Evolutionary conservation across 129 eudicot genomes (phyloP).

Genomic region (Centaurea solstitialis): DNA sequence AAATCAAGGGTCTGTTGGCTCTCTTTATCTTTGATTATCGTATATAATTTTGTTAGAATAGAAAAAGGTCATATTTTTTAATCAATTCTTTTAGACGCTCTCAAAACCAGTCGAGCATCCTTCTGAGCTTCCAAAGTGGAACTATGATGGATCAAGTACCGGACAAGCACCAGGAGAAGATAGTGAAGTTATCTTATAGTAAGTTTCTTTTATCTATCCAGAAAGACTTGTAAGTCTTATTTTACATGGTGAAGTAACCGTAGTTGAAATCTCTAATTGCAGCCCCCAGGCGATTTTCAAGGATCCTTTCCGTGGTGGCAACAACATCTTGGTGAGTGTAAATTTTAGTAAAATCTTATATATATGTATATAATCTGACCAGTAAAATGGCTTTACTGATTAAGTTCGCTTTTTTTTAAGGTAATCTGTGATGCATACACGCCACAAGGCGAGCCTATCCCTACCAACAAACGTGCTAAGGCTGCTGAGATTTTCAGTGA

Average conservation of each 20-base stretch:
- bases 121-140: conserved; percentile 97
- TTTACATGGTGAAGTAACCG: neutral
- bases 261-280: conserved; percentile 26
- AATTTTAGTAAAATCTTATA: neutral
- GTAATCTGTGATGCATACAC: conserved; percentile 94
- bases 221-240: neutral
- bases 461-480: conserved; percentile 89
- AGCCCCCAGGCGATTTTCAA: conserved; percentile 97
- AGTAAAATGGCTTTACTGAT: neutral
- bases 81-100: conserved; percentile 53
- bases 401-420: conserved; percentile 32
- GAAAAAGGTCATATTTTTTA: neutral
- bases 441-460: conserved; percentile 93
- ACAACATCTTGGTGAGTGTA: conserved; percentile 87
- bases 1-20: conserved; percentile 77
- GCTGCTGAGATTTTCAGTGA: conserved; percentile 90
- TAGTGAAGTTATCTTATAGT: conserved; percentile 98
- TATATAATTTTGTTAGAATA: neutral
- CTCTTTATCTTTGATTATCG: neutral
- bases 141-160: conserved; percentile 97
- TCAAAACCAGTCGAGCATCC: conserved; percentile 87
- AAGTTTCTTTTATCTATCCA: conserved; percentile 33
- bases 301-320: conserved; percentile 99
- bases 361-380: neutral
- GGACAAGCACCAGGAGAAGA: conserved; percentile 99